Evolutionary conservation across 2,329 filamentous ascomycete species (phyloP).

Genomic region (Cladosporium sp.): DNA sequence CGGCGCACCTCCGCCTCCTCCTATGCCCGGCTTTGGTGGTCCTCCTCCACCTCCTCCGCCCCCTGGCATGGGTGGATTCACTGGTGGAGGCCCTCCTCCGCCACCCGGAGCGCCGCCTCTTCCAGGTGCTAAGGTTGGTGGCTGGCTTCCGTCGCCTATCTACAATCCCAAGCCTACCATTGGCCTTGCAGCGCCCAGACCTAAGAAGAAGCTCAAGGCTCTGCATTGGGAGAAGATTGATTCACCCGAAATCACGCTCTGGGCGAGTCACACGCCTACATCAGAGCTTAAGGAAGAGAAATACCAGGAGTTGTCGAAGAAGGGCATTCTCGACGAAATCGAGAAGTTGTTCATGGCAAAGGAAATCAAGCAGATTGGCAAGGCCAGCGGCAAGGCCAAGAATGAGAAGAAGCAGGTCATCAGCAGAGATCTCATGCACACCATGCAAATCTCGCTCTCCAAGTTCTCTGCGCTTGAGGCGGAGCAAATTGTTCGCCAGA

Average conservation of each 20-base stretch:
- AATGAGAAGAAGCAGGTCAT: slow-evolving; percentile 98
- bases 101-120: slow-evolving; percentile 64
- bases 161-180: slow-evolving; percentile 56
- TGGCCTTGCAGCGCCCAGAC: slow-evolving; percentile 73
- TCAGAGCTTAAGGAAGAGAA: slow-evolving; percentile 89
- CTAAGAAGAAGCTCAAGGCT: slow-evolving; percentile 99
- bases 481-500: slow-evolving; percentile 84
- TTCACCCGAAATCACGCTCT: slow-evolving; percentile 83
- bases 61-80: slow-evolving; percentile 35
- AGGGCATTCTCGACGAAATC: slow-evolving; percentile 94
- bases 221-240: slow-evolving; percentile 99
- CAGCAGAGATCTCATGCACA: slow-evolving; percentile 81
- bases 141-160: slow-evolving; percentile 66
- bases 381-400: slow-evolving; percentile 61
- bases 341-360: slow-evolving; percentile 97
- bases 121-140: slow-evolving; percentile 56
- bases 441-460: slow-evolving; percentile 86
- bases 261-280: slow-evolving; percentile 83
- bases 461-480: slow-evolving; percentile 84
- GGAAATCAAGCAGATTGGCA: slow-evolving; percentile 84
- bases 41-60: slow-evolving; percentile 43
- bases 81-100: slow-evolving; percentile 53
- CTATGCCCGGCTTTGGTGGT: slow-evolving; percentile 43
- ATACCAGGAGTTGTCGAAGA: slow-evolving; percentile 86
- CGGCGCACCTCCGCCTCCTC: slow-evolving; percentile 57